Evolutionary conservation across 2,329 filamentous ascomycete genomes (phyloP), one percentile per base, ranked within the genome.

Genomic region (Xylariomycetidae sp.): DNA sequence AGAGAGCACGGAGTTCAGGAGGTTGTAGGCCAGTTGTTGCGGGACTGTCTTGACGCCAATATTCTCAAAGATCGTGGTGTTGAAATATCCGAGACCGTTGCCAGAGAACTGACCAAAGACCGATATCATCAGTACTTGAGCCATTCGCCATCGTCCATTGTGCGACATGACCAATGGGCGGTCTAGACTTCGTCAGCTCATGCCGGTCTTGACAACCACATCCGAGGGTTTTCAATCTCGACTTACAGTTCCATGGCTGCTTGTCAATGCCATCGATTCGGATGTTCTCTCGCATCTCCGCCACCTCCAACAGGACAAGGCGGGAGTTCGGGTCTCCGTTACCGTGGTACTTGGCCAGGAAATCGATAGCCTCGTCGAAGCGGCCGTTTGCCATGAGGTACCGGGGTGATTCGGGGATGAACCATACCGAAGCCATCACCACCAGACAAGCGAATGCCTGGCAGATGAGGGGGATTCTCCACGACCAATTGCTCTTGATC

Each of bases 101-200:
- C 67, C 67, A 1, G 67, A 69, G 52, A 68, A 70, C 46, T 70
- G 66, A 12, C 66, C 67, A 35, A 70, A 70, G 39, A 69, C 56
- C 27, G 65, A 66, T 41, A 70, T 69, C 64, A 70, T 68, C 41
- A 69, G 42, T 25, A 70, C 65, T 39, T 70, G 65, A 4, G 58
- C 54, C 34, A 67, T 63, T 16, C 67, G 58, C 66, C 66, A 70
- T 32, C 67, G 65, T 26, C 64, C 65, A 29, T 53, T 62, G 52
- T 68, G 65, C 8, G 59, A 57, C 4, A 55, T 24, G 25, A 70
- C 12, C 33, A 71, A 59, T 1, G 65, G 65, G 10, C 65, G 61
- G 52, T 70, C 59, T 63, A 20, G 10, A 26, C 5, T 16, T 12
- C 5, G 10, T n/a, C n/a, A n/a, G n/a, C n/a, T n/a, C n/a, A n/a